Conservation (phyloP, 192 early-diverging fungal genomes). For the Backusella psychrophila region DNA sequence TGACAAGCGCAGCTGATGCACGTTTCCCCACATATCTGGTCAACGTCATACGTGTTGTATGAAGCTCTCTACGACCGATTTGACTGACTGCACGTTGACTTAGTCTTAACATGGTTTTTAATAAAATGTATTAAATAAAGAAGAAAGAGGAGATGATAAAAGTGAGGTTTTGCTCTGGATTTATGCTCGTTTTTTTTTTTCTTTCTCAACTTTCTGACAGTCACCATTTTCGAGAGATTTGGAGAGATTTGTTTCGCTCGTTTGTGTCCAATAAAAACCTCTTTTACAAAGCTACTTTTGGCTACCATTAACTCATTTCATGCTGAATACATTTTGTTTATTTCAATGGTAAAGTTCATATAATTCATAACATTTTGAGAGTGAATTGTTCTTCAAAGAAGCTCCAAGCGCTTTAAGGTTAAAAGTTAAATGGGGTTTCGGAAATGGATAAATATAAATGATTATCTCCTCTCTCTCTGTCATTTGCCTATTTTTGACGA, state of each 20-base stretch:
- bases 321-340: neutral
- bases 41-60: neutral
- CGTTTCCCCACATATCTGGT: neutral
- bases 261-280: neutral
- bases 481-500: too few species aligned
- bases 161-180: neutral
- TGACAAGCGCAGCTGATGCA: neutral
- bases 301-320: too few species aligned
- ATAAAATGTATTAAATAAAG: neutral
- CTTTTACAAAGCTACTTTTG: neutral
- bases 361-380: neutral
- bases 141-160: neutral
- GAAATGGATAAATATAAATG: neutral
- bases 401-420: neutral
- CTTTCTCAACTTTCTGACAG: neutral
- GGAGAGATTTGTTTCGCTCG: neutral
- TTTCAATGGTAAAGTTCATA: neutral
- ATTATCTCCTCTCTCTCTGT: too few species aligned
- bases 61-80: neutral
- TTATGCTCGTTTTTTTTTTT: constrained; percentile 1
- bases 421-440: neutral
- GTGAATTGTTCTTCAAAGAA: neutral
- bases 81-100: neutral
- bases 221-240: neutral
- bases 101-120: neutral